A percentile compares a stretch with the other conserved stretches of the same genome.
Conservation (phyloP, 108 stramenopile genomes). For the Stephanodiscus triporus region DNA sequence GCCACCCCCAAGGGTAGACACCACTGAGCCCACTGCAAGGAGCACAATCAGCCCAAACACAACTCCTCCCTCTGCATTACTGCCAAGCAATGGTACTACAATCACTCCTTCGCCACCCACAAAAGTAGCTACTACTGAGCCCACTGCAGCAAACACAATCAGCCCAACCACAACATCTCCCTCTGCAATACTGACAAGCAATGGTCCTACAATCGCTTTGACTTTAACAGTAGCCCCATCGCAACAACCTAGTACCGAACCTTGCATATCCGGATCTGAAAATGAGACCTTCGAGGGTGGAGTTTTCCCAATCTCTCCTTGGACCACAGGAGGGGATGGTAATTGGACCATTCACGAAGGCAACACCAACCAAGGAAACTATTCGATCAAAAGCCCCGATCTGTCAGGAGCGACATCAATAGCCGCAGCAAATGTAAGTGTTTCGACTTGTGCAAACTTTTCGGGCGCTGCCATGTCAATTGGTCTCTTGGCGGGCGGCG, state of each 20-base stretch:
- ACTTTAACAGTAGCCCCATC: neutral
- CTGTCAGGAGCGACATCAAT: neutral
- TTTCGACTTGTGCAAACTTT: constrained; percentile 20
- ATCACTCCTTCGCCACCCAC: too few relatives aligned
- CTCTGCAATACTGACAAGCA: neutral
- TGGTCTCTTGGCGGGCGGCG: constrained; percentile 8
- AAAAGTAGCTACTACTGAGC: neutral
- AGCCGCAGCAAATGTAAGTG: constrained; percentile 22
- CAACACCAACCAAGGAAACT: constrained; percentile 14
- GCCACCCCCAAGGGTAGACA: too few relatives aligned
- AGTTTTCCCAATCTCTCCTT: constrained; percentile 35
- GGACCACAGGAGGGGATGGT: constrained; percentile 37
- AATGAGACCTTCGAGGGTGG: constrained; percentile 26
- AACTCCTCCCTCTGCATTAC: neutral
- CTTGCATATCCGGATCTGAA: neutral
- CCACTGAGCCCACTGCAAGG: neutral
- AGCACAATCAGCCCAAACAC: neutral
- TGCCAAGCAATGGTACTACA: neutral
- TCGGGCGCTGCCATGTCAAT: constrained; percentile 18
- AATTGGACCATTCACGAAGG: constrained; percentile 32
- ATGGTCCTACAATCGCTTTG: neutral
- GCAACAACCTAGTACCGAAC: neutral
- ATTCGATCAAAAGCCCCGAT: constrained; percentile 43
- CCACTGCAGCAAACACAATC: neutral
- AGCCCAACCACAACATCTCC: neutral